Percentiles rank a stretch among this genome's conserved stretches.
Conservation (phyloP, 2,329 filamentous ascomycete genomes). For the Cordyceps farinosa region DNA sequence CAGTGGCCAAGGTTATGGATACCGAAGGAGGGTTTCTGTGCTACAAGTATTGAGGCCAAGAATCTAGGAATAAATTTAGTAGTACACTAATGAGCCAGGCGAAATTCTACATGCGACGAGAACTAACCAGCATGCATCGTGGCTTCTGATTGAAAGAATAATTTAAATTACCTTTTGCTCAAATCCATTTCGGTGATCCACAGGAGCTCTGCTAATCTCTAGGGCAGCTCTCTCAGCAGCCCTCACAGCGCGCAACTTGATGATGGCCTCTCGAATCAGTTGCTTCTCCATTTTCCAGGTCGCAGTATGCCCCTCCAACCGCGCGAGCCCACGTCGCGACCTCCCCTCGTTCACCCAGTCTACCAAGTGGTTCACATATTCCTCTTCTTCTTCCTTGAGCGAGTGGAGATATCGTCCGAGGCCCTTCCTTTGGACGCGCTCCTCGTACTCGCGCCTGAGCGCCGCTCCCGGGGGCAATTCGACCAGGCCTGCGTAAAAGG, state of each 20-base stretch:
- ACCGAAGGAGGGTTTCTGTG: conserved; percentile 13
- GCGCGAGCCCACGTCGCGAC: background rate
- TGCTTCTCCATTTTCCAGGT: background rate
- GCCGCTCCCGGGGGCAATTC: background rate
- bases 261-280: background rate
- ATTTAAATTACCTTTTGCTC: background rate
- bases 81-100: no score
- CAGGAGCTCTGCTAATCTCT: background rate
- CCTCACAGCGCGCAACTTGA: background rate
- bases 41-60: conserved; percentile 1
- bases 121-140: no score
- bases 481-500: conserved; percentile 47
- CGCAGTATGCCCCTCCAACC: background rate
- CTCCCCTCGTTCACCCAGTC: background rate
- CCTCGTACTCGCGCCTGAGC: background rate
- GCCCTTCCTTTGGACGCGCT: background rate
- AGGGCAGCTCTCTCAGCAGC: background rate
- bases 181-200: background rate
- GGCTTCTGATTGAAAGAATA: no score
- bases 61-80: no score
- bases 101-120: no score
- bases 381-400: background rate
- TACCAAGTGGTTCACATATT: background rate
- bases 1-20: conserved; percentile 11
- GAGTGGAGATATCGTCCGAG: background rate